Percentiles rank a stretch among this genome's conserved stretches.
phyloP scores from a whole-genome alignment of 305 asterid genomes.

The Withania somnifera region DNA sequence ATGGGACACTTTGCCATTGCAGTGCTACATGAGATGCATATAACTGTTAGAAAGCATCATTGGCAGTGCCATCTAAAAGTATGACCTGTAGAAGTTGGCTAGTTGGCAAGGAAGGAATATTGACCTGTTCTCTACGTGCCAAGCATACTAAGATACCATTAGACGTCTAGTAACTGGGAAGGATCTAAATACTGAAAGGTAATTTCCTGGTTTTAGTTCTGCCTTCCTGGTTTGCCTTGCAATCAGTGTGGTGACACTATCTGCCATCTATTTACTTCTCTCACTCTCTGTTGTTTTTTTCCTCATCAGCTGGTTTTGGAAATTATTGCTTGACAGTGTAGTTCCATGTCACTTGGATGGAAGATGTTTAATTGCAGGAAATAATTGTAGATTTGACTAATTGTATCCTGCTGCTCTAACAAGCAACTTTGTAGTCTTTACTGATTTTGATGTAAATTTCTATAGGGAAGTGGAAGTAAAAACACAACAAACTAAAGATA shows the following conservation, averaged over 20 bases:
- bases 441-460: too few relatives aligned
- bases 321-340: not conserved
- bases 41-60: not conserved
- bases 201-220: not conserved
- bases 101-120: not conserved
- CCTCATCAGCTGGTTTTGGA: not conserved
- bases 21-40: not conserved
- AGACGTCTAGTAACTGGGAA: not conserved
- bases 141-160: not conserved
- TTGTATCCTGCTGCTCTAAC: not conserved
- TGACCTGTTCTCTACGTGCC: not conserved
- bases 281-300: not conserved
- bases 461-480: too few relatives aligned
- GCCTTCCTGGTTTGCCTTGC: not conserved
- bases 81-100: not conserved
- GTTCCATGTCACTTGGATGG: not conserved
- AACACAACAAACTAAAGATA: too few relatives aligned
- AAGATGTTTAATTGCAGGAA: not conserved
- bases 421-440: not conserved
- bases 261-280: not conserved
- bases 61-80: not conserved
- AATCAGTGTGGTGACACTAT: not conserved
- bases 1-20: not conserved
- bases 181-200: not conserved
- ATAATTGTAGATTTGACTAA: not conserved